Evolutionary conservation across 2,329 filamentous ascomycete genomes (phyloP), one percentile per base, ranked within the genome.

Genomic region (Fusarium sp.): DNA sequence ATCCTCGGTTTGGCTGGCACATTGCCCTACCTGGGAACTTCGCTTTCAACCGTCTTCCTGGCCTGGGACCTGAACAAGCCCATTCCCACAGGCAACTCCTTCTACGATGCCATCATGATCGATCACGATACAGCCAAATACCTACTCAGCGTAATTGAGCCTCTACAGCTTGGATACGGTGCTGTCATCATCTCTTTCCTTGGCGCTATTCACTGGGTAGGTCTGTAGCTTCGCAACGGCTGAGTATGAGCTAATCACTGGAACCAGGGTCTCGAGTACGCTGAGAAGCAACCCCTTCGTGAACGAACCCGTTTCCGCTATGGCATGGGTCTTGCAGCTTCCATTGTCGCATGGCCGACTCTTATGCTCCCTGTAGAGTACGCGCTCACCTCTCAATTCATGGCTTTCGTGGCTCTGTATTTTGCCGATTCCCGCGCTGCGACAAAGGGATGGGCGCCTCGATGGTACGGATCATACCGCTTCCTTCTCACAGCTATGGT

Each of bases 161-260:
- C 95, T 18, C 84, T 98, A 60, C 96, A 98, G 83, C 89, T 98
- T 62, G 95, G 94, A 67, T 98, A 97, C 78, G 95, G 96, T 63
- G 96, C 95, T 54, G 90, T 97, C 66, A 96, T 98, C 78, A 93
- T 98, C 77, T 97, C 95, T 35, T 98, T 98, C 87, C 89, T 98
- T 4, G 96, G 96, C 50, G 95, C 95, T 39, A 91, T 98, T 78
- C 96, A 98, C 83, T 98, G 90, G 96, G 93, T 85, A 76, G 69
- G 82, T 35, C 6, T 13, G 11, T 2, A 35, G 3, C 12, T 59
- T 30, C 12, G 1, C n/a, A 30, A 24, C 14, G 6, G 2, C 30
- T 14, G 5, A 18, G 15, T 3, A 24, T 18, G 0, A 58, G 32
- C 61, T 75, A 59, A 78, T 44, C 9, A 17, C 8, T 11, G 7